Evolutionary conservation across 495 filamentous ascomycete species (phyloP), one percentile per base, ranked within the genome.

Genomic region (Xylaria cubensis): DNA sequence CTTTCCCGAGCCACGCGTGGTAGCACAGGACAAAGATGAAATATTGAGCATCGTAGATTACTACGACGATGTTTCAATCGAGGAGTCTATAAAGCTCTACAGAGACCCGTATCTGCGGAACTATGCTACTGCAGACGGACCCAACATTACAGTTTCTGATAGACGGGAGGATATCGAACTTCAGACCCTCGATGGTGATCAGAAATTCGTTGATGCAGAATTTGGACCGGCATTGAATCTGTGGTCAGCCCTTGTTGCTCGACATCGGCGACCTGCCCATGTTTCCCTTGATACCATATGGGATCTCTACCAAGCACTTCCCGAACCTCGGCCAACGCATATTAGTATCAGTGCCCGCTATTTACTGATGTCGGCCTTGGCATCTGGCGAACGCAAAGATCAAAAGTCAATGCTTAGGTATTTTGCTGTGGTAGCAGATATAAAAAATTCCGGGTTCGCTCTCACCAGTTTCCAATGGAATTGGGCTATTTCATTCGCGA

Each of bases 371-470:
- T 86, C 86, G 26, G 87, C 87, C 66, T 85, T 99, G 42, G 90
- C 92, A 32, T 84, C 86, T 77, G 86, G 90, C 9, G 85, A 90
- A 58, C 81, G 80, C 24, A 89, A 89, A 63, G 81, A 86, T 64
- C 81, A 86, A 55, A 75, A 80, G 46, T 86, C 88, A 3, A 94
- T 93, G 90, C 78, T 96, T 66, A 91, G 93, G 42, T 98, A 94
- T 78, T 89, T 98, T 55, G 89, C 90, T 4, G 83, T 98, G 42
- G 82, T 98, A 19, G 92, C 94, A 65, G 95, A 99, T 78, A 90
- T 95, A 85, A 89, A 93, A 78, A 79, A 84, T 36, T 83, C 88
- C 41, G 85, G 86, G 13, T 86, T 97, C 21, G 86, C 90, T 3
- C 76, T 97, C 64, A 90, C 85, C 2, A 79, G 78, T 8, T 76